A percentile compares a stretch with the other conserved stretches of the same genome.
phyloP scores from a whole-genome alignment of 1,139 yeast species.

The Geotrichum cucujoidarum region DNA sequence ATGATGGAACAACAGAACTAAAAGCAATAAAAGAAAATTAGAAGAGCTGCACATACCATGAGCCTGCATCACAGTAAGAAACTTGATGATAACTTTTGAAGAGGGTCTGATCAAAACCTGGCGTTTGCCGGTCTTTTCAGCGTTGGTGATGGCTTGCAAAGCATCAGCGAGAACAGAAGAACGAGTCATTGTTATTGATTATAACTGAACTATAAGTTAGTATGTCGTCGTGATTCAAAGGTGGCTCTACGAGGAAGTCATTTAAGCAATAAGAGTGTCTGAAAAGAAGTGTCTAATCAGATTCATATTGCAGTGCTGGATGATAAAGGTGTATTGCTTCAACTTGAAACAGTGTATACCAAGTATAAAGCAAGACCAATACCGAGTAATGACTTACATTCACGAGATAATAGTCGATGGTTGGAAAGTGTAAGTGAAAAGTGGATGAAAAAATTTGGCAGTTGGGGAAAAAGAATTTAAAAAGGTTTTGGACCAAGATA shows the following conservation, averaged over 20 bases:
- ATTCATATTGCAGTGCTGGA: constrained; percentile 18
- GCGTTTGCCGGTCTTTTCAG: constrained; percentile 99
- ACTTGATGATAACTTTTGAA: constrained; percentile 96
- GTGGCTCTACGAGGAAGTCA: neutral
- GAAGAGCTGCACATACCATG: constrained; percentile 58
- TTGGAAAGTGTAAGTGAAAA: neutral
- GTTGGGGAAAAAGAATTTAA: neutral
- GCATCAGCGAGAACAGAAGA: constrained; percentile 99
- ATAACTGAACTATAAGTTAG: constrained; percentile 16
- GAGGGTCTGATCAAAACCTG: constrained; percentile 98
- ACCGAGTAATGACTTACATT: constrained; percentile 18
- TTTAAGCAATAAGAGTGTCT: constrained; percentile 18
- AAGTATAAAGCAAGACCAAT: constrained; percentile 15
- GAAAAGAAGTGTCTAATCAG: constrained; percentile 5
- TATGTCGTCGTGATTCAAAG: neutral
- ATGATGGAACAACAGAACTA: neutral
- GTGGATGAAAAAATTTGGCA: neutral
- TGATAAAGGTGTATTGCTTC: constrained; percentile 18
- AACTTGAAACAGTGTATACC: neutral
- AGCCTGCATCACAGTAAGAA: constrained; percentile 95
- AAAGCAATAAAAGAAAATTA: constrained; percentile 6
- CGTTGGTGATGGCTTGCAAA: constrained; percentile 96
- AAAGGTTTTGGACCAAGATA: neutral
- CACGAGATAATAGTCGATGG: neutral
- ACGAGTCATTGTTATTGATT: constrained; percentile 84